These are phyloP conservation scores for Xylaria intraflava DNA, from an alignment of 495 filamentous ascomycete genomes.

Conservation along the genomic window DNA sequence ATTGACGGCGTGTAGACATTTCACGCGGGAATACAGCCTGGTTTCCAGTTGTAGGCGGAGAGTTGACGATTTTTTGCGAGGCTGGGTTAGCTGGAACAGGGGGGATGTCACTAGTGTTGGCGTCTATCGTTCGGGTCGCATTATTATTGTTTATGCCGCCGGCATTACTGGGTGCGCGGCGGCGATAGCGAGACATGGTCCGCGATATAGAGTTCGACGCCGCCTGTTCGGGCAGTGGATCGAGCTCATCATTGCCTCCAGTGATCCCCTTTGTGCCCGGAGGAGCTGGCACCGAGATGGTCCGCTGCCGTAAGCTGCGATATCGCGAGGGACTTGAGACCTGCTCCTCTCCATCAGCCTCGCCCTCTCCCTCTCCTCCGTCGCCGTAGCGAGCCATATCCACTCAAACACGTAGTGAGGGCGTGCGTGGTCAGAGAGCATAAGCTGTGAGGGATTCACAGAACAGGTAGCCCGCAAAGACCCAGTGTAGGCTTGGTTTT, in stretches of 20 bases:
- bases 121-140: constrained; percentile 23
- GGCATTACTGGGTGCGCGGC: constrained; percentile 24
- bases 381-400: constrained; percentile 1
- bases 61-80: constrained; percentile 15
- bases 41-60: neutral
- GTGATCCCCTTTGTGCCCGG: neutral
- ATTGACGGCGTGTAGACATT: constrained; percentile 8
- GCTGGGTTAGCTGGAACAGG: constrained; percentile 27
- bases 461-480: neutral
- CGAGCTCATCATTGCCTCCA: neutral
- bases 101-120: constrained; percentile 24
- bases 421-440: neutral
- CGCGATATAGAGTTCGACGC: constrained; percentile 36
- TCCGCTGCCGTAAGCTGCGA: constrained; percentile 9
- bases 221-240: constrained; percentile 10
- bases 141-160: constrained; percentile 13
- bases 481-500: neutral
- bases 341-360: constrained; percentile 3
- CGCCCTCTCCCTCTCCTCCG: neutral
- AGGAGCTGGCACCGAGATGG: neutral
- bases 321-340: constrained; percentile 6
- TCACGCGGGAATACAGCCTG: neutral
- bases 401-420: neutral
- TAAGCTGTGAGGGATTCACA: neutral
- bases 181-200: constrained; percentile 56